phyloP scores from a whole-genome alignment of 495 filamentous ascomycete genomes.

The Trichoderma parareesei region DNA sequence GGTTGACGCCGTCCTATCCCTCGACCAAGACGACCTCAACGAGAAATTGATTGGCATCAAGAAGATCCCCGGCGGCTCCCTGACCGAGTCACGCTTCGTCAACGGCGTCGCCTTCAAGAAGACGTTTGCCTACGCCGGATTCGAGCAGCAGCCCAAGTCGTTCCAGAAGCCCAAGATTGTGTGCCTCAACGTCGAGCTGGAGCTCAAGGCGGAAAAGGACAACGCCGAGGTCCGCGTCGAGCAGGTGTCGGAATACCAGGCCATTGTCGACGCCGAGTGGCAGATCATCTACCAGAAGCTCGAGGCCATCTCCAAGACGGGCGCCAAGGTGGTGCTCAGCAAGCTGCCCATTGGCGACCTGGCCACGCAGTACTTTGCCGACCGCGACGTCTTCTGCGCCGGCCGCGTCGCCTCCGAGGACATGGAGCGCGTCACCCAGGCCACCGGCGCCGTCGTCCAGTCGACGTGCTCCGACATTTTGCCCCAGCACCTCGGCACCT shows the following conservation, averaged over 20 bases:
- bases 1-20: slow-evolving; percentile 90
- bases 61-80: slow-evolving; percentile 91
- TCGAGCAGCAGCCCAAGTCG: slow-evolving; percentile 96
- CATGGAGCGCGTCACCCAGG: slow-evolving; percentile 91
- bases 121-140: slow-evolving; percentile 97
- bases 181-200: slow-evolving; percentile 93
- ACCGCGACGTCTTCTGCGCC: slow-evolving; percentile 97
- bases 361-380: slow-evolving; percentile 96
- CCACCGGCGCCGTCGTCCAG: slow-evolving; percentile 84
- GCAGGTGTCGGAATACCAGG: slow-evolving; percentile 98
- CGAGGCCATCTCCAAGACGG: slow-evolving; percentile 84
- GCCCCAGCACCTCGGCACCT: slow-evolving; percentile 81
- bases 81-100: slow-evolving; percentile 94
- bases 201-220: slow-evolving; percentile 97
- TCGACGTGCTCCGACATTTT: slow-evolving; percentile 96
- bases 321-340: slow-evolving; percentile 91
- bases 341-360: slow-evolving; percentile 97
- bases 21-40: slow-evolving; percentile 95
- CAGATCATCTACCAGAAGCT: slow-evolving; percentile 99
- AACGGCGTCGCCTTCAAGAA: slow-evolving; percentile 99
- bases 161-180: slow-evolving; percentile 92
- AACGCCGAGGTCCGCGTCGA: slow-evolving; percentile 97
- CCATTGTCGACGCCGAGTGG: slow-evolving; percentile 98
- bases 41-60: slow-evolving; percentile 97
- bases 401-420: slow-evolving; percentile 89